Percentiles rank a stretch among this genome's conserved stretches.
These are phyloP conservation scores for Trypanosoma conorhini DNA, from an alignment of 208 protist genomes.

Conservation along the genomic window DNA sequence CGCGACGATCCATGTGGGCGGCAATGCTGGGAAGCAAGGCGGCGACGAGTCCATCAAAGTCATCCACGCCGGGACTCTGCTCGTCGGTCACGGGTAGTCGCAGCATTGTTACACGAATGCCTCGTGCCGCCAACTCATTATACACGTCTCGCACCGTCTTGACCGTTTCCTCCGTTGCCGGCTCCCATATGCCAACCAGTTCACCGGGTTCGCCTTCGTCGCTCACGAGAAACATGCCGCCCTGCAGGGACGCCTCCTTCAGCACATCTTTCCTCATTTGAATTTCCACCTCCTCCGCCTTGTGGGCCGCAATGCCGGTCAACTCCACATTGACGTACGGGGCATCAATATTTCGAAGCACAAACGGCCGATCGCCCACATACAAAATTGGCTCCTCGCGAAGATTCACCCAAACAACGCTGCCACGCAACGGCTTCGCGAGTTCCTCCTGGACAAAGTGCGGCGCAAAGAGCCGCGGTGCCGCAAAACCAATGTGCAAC, in stretches of 20 bases:
- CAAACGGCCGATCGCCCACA: slow-evolving; percentile 84
- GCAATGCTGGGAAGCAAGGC: slow-evolving; percentile 73
- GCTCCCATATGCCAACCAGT: slow-evolving; percentile 83
- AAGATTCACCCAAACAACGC: slow-evolving; percentile 89
- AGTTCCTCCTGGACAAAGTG: slow-evolving; percentile 66
- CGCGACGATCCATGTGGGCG: slow-evolving; percentile 63
- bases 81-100: slow-evolving; percentile 88
- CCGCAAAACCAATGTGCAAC: slow-evolving; percentile 74
- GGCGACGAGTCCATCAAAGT: slow-evolving; percentile 76
- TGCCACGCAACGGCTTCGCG: slow-evolving; percentile 67
- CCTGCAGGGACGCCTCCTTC: slow-evolving; percentile 71
- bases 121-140: slow-evolving; percentile 53
- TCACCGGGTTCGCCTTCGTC: slow-evolving; percentile 86
- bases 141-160: slow-evolving; percentile 86
- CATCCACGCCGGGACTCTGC: slow-evolving; percentile 74
- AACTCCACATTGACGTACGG: slow-evolving; percentile 92
- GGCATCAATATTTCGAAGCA: slow-evolving; percentile 81
- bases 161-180: slow-evolving; percentile 64
- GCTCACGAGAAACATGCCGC: slow-evolving; percentile 84
- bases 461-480: slow-evolving; percentile 78
- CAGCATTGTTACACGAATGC: slow-evolving; percentile 61
- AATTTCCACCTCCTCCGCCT: slow-evolving; percentile 81
- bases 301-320: slow-evolving; percentile 81
- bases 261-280: slow-evolving; percentile 77
- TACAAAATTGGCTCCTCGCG: slow-evolving; percentile 90